These are phyloP conservation scores for Solanum stenotomum DNA, from an alignment of 257 asterid species.

Conservation along the genomic window DNA sequence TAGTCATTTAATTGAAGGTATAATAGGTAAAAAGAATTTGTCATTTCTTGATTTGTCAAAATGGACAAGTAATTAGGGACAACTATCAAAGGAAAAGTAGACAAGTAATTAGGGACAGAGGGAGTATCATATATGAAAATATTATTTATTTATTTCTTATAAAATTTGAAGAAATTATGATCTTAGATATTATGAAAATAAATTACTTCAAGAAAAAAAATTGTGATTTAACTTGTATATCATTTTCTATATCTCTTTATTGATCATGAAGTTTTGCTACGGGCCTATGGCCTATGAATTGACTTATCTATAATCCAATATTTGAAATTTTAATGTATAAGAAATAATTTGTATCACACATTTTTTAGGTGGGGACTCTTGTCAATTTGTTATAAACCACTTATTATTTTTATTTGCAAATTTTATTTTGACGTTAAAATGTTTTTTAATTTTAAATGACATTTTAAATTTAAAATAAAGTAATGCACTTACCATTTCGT, in stretches of 20 bases:
- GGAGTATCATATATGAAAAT: not conserved
- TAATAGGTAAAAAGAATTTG: too few species aligned
- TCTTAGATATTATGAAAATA: not conserved
- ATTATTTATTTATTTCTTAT: not conserved
- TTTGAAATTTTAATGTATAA: not conserved
- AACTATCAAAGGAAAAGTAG: too few species aligned
- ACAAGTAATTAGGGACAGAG: too few species aligned
- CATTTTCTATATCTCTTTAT: not conserved
- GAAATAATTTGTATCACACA: not conserved
- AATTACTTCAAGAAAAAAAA: not conserved
- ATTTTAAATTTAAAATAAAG: not conserved
- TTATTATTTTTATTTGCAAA: not conserved
- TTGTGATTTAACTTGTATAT: not conserved
- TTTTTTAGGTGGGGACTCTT: not conserved
- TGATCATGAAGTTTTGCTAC: not conserved
- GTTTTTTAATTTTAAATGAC: not conserved
- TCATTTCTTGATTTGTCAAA: too few species aligned
- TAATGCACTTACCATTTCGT: accelerated
- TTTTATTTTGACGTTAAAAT: not conserved
- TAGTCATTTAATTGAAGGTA: too few species aligned
- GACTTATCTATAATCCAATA: not conserved
- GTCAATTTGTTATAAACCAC: not conserved
- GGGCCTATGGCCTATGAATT: not conserved
- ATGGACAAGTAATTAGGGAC: too few species aligned
- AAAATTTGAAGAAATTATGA: not conserved